Evolutionary conservation across 805 yeast species (phyloP).

Genomic region (Metschnikowia cerradonensis): DNA sequence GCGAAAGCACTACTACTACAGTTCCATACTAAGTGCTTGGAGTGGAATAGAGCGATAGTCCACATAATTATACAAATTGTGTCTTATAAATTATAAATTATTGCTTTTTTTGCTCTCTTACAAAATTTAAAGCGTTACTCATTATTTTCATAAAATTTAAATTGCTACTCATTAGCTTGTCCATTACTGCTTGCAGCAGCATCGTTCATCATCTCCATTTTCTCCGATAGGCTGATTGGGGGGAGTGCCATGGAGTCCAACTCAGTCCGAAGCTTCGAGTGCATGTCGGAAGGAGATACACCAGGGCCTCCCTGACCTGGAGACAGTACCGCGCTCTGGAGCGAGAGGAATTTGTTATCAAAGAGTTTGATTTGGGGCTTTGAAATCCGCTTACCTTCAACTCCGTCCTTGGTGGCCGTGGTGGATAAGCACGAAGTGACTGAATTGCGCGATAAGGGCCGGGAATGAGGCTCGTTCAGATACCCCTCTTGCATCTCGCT

Average conservation of each 20-base stretch:
- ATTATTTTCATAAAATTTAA: neutral
- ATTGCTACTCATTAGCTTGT: neutral
- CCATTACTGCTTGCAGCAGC: neutral
- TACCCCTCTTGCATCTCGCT: slow-evolving; percentile 4
- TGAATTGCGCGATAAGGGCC: slow-evolving; percentile 59
- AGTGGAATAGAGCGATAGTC: neutral
- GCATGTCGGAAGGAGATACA: neutral
- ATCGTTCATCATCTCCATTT: slow-evolving; percentile 36
- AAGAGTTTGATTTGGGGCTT: slow-evolving; percentile 26
- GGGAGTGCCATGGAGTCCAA: slow-evolving; percentile 21
- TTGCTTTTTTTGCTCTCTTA: neutral
- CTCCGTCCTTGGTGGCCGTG: slow-evolving; percentile 71
- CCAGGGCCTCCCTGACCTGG: neutral
- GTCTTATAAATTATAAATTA: neutral
- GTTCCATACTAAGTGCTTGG: too few species aligned
- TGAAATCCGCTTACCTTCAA: slow-evolving; percentile 54
- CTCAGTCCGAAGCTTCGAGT: slow-evolving; percentile 2
- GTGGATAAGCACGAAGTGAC: slow-evolving; percentile 66
- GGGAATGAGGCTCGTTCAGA: slow-evolving; percentile 32
- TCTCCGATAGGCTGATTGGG: slow-evolving; percentile 43
- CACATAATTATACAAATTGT: neutral
- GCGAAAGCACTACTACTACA: neutral
- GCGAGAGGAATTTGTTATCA: neutral
- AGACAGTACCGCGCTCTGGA: neutral
- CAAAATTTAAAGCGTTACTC: neutral